Evolutionary conservation across 441 rosid genomes (phyloP).

Genomic region (Lepidium campestre): DNA sequence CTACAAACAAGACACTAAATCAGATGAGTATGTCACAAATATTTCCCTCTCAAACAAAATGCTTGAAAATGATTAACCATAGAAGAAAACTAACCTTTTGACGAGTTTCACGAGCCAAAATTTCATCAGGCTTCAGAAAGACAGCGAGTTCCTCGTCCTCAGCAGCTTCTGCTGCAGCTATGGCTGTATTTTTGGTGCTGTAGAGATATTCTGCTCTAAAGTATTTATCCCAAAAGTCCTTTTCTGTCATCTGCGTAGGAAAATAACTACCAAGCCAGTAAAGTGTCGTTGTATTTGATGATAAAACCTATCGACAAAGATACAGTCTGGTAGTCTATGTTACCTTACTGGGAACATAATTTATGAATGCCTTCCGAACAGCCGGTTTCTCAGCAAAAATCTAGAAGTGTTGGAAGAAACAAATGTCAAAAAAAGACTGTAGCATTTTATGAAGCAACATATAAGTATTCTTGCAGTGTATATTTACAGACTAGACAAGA

Average conservation of each 20-base stretch:
- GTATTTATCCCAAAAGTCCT: slow-evolving; percentile 83
- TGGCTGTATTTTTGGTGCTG: slow-evolving; percentile 56
- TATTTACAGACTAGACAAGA: background rate
- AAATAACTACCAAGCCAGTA: slow-evolving; percentile 17
- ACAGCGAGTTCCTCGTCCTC: slow-evolving; percentile 95
- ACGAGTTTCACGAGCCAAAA: slow-evolving; percentile 70
- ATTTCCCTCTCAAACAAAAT: background rate
- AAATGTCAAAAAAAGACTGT: background rate
- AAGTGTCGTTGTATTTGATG: background rate
- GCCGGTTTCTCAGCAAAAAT: slow-evolving; percentile 98
- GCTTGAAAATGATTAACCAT: background rate
- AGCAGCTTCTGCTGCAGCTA: slow-evolving; percentile 93
- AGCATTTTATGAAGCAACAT: background rate
- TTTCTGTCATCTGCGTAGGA: slow-evolving; percentile 62
- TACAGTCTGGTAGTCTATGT: slow-evolving; percentile 3
- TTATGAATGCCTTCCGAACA: slow-evolving; percentile 76
- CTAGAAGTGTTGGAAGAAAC: too few relatives aligned
- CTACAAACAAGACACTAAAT: slow-evolving; percentile 35
- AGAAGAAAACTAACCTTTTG: slow-evolving; percentile 50
- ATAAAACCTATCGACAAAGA: background rate
- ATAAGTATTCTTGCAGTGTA: background rate
- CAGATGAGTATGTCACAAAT: background rate
- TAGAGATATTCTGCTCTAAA: slow-evolving; percentile 91
- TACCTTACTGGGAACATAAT: slow-evolving; percentile 83
- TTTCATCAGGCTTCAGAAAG: slow-evolving; percentile 82